A percentile compares a stretch with the other conserved stretches of the same genome.
Evolutionary conservation across 2,329 filamentous ascomycete genomes (phyloP).

Genomic region (Colletotrichum lentis): DNA sequence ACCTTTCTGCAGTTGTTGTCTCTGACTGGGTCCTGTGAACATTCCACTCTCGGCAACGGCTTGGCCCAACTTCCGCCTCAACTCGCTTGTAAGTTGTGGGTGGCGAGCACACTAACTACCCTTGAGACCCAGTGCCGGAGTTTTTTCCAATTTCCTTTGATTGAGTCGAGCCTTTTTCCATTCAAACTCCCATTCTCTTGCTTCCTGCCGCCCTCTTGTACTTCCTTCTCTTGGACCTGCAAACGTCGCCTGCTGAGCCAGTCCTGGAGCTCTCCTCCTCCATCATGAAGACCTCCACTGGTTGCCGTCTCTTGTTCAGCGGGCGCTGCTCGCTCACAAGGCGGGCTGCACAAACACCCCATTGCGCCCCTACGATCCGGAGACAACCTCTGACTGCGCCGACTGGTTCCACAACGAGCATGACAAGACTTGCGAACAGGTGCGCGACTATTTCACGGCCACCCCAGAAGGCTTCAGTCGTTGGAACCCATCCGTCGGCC

Average conservation of each 20-base stretch:
- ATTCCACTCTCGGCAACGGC: no score
- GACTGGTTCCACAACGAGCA: not conserved
- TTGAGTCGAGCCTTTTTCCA: not conserved
- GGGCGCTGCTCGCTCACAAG: not conserved
- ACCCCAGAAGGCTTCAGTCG: not conserved
- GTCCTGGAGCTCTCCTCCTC: not conserved
- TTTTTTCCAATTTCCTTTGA: not conserved
- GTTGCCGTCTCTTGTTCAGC: not conserved
- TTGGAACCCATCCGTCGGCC: not conserved
- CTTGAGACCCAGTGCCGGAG: not conserved
- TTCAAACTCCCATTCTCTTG: not conserved
- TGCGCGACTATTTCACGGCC: not conserved
- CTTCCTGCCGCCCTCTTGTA: not conserved
- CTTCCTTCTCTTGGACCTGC: not conserved
- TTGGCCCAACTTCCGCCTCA: no score
- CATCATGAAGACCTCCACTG: not conserved
- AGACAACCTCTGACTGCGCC: constrained; percentile 2
- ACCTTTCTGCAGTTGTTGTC: no score
- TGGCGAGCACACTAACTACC: no score
- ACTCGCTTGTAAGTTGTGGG: no score
- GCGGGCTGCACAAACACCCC: not conserved
- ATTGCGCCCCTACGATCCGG: not conserved
- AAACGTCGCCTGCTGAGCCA: not conserved
- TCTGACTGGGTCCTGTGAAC: no score
- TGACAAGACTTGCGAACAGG: not conserved